A percentile compares a stretch with the other conserved stretches of the same genome.
These are phyloP conservation scores for Neurospora crassa DNA, from an alignment of 2,329 filamentous ascomycete genomes.

Conservation along the genomic window DNA sequence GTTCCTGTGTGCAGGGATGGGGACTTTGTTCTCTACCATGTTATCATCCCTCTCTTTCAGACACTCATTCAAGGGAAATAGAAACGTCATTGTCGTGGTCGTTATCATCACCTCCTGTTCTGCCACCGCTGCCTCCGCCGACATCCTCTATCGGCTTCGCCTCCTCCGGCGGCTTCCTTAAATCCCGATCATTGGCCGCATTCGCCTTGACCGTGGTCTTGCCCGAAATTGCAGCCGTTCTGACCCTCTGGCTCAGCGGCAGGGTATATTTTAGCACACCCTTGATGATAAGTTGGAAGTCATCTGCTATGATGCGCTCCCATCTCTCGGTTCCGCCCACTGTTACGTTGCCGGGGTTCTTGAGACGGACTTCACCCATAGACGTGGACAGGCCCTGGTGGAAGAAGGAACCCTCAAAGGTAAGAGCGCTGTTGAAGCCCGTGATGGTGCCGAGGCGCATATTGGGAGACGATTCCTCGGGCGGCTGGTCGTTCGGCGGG, in stretches of 20 bases:
- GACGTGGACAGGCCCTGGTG: constrained; percentile 62
- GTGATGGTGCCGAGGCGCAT: constrained; percentile 87
- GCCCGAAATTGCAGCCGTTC: constrained; percentile 51
- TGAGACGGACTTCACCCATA: constrained; percentile 72
- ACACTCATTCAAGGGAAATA: constrained; percentile 7
- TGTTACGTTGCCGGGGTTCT: constrained; percentile 79
- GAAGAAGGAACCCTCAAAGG: constrained; percentile 85
- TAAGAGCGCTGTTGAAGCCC: constrained; percentile 77
- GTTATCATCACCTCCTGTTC: not conserved
- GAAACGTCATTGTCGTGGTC: constrained; percentile 2
- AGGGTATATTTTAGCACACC: constrained; percentile 79
- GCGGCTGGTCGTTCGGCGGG: constrained; percentile 45
- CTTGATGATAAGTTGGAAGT: constrained; percentile 87
- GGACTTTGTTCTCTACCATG: not conserved
- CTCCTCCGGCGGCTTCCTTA: constrained; percentile 15
- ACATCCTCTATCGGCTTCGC: constrained; percentile 28
- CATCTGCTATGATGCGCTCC: constrained; percentile 83
- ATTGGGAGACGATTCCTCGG: constrained; percentile 63
- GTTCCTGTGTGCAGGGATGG: not conserved
- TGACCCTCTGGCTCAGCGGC: constrained; percentile 49
- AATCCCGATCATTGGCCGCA: constrained; percentile 42
- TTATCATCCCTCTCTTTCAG: not conserved
- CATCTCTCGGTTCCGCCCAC: constrained; percentile 77
- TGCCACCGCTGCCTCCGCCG: not conserved
- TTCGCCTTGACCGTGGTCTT: constrained; percentile 53